Evolutionary conservation across 352 stramenopile genomes (phyloP).

Genomic region (Phytophthora constricta): DNA sequence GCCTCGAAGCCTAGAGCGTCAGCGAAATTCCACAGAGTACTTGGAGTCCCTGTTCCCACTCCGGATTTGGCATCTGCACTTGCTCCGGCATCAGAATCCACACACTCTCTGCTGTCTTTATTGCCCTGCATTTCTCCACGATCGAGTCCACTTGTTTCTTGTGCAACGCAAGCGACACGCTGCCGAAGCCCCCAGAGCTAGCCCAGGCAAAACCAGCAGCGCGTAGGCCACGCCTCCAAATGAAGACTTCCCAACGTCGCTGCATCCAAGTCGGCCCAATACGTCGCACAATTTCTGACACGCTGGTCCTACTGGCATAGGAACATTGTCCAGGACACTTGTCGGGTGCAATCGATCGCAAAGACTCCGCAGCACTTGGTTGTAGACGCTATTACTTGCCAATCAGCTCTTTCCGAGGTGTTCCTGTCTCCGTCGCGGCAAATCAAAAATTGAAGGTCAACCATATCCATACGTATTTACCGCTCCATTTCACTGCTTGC

Average conservation of each 20-base stretch:
- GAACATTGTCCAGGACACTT: constrained; percentile 17
- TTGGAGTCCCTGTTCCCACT: constrained; percentile 9
- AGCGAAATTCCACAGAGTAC: not conserved
- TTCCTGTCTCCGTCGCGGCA: too few species aligned
- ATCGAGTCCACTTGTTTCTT: constrained; percentile 6
- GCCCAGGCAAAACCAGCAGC: constrained; percentile 7
- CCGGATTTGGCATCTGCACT: constrained; percentile 15
- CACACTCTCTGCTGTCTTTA: constrained; percentile 1
- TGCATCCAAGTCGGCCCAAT: constrained; percentile 12
- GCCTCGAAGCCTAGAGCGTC: constrained; percentile 17
- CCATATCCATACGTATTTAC: too few species aligned
- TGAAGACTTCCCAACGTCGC: constrained; percentile 15
- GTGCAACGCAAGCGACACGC: constrained; percentile 18
- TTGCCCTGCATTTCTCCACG: not conserved
- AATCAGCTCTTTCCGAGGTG: too few species aligned
- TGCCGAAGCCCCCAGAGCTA: constrained; percentile 1
- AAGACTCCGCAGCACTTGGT: too few species aligned
- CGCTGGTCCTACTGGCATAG: constrained; percentile 7
- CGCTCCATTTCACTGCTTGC: too few species aligned
- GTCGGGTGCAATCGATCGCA: too few species aligned
- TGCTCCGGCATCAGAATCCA: constrained; percentile 8
- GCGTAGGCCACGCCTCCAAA: constrained; percentile 15
- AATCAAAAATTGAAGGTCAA: too few species aligned
- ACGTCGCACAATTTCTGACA: constrained; percentile 18
- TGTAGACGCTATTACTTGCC: too few species aligned